Percentiles rank a stretch among this genome's conserved stretches.
Conservation (phyloP, 1,284 basidiomycete genomes). For the Uromyces viciae-fabae region DNA sequence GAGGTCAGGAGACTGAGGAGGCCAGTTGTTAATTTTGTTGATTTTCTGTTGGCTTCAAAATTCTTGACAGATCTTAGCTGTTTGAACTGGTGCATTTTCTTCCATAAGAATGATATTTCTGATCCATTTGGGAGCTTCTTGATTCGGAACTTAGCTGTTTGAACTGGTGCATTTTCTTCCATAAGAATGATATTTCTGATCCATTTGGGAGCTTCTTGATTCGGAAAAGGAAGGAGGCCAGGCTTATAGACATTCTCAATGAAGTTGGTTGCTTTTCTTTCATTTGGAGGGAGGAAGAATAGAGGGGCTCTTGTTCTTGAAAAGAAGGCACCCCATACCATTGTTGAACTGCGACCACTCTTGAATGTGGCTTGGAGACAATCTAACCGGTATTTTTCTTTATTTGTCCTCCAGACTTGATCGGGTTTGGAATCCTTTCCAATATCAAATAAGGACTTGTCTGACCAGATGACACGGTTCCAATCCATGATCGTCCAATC, state of each 20-base stretch:
- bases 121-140: no score
- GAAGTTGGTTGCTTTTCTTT: neutral
- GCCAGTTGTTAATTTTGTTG: neutral
- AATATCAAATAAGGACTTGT: neutral
- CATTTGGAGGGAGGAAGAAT: neutral
- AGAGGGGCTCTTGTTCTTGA: neutral
- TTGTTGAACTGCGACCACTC: neutral
- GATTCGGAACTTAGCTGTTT: neutral
- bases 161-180: neutral
- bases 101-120: no score
- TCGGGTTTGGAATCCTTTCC: neutral
- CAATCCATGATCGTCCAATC: neutral
- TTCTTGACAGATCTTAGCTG: no score
- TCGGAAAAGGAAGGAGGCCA: neutral
- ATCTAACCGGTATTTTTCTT: neutral
- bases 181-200: neutral
- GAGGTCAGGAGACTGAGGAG: slow-evolving; percentile 27
- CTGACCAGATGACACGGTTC: neutral
- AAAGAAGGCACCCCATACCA: neutral
- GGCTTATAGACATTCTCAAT: neutral
- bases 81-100: no score
- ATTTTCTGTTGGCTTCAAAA: neutral
- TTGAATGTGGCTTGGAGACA: neutral
- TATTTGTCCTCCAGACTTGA: neutral
- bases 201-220: neutral